These are phyloP conservation scores for Stephania yunnanensis DNA, from an alignment of 164 flowering plant species.

Conservation along the genomic window DNA sequence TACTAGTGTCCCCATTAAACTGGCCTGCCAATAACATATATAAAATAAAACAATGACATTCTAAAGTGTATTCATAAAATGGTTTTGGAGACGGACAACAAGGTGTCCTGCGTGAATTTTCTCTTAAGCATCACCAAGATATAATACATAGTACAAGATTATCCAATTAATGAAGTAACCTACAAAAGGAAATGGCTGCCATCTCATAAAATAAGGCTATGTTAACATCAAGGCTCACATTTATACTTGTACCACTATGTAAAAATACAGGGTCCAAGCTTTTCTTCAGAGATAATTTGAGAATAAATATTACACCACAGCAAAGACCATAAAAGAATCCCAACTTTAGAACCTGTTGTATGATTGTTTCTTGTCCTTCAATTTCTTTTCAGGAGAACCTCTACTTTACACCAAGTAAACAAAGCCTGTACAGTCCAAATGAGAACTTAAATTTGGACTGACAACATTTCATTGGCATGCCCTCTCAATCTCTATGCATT, in stretches of 20 bases:
- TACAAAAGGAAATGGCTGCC: background rate
- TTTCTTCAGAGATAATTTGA: background rate
- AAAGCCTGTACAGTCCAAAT: background rate
- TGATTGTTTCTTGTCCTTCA: background rate
- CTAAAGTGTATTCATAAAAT: no score
- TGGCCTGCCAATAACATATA: no score
- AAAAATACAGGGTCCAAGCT: conserved; percentile 5
- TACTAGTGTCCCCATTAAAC: no score
- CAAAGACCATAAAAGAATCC: background rate
- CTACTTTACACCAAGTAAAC: conserved; percentile 2
- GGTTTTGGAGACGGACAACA: no score
- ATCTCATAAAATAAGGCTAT: background rate
- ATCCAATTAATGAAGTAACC: background rate
- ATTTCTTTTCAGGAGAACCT: background rate
- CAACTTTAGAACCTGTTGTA: background rate
- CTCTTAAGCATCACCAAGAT: no score
- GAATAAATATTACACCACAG: conserved; percentile 3
- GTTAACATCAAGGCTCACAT: background rate
- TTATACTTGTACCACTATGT: conserved; percentile 1
- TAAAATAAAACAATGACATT: no score
- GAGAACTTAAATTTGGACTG: conserved; percentile 4
- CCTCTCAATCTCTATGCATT: background rate
- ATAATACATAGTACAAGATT: no score
- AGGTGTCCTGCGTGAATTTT: no score
- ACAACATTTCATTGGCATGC: background rate